These are phyloP conservation scores for Gomphus sp. DNA, from an alignment of 1,284 basidiomycete species.

Conservation along the genomic window DNA sequence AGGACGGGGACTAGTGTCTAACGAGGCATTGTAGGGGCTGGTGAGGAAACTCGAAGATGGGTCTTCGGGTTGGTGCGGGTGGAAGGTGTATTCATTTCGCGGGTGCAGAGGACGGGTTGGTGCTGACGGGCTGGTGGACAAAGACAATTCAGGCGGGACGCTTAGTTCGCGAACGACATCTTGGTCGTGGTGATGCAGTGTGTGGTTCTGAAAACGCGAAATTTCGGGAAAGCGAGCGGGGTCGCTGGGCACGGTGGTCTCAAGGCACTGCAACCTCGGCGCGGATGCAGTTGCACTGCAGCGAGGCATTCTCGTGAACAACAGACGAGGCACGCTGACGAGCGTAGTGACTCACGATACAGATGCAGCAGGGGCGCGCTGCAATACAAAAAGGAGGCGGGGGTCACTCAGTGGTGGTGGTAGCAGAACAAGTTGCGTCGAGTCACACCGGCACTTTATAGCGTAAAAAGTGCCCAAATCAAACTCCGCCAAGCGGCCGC, in stretches of 20 bases:
- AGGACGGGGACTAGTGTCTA: slow-evolving; percentile 33
- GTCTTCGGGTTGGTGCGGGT: not conserved
- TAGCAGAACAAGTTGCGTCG: too few species aligned
- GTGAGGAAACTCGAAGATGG: not conserved
- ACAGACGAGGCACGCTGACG: too few species aligned
- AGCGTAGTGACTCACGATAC: too few species aligned
- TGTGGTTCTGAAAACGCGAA: slow-evolving; percentile 1
- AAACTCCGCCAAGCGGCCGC: too few species aligned
- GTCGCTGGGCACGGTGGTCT: not conserved
- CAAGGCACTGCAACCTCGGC: slow-evolving; percentile 5
- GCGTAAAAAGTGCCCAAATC: too few species aligned
- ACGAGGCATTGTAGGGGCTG: slow-evolving; percentile 31
- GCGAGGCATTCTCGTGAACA: not conserved
- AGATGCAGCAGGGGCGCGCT: too few species aligned
- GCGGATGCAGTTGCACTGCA: not conserved
- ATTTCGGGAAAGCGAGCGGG: slow-evolving; percentile 3
- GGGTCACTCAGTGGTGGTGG: too few species aligned
- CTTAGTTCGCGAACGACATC: slow-evolving; percentile 13
- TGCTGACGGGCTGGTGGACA: not conserved
- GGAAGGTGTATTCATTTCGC: not conserved
- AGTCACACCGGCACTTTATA: too few species aligned
- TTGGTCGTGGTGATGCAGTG: slow-evolving; percentile 9
- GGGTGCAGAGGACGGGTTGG: not conserved
- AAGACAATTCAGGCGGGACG: slow-evolving; percentile 2
- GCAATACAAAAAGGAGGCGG: too few species aligned